Conservation (phyloP, 805 yeast genomes). For the Candida lessepsii region DNA sequence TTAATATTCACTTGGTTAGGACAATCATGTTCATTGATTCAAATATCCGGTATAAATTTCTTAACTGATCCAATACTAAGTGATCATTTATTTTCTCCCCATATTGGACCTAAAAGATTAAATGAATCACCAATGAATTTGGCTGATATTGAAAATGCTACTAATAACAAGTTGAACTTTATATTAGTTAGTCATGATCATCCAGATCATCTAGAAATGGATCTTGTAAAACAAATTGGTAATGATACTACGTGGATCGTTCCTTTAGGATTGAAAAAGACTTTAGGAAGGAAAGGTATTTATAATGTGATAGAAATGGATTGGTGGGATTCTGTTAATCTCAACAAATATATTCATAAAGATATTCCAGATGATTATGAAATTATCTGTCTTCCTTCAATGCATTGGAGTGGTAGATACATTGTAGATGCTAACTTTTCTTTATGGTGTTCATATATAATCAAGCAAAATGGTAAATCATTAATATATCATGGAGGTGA, state of each 20-base stretch:
- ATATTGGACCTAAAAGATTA: conserved; percentile 82
- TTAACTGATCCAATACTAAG: conserved; percentile 84
- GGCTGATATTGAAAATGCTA: conserved; percentile 48
- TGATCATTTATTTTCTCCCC: conserved; percentile 58
- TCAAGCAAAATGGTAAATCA: conserved; percentile 66
- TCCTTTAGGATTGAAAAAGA: conserved; percentile 71
- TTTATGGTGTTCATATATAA: conserved; percentile 85
- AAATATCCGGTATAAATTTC: conserved; percentile 68
- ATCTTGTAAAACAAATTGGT: conserved; percentile 49
- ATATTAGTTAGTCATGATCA: conserved; percentile 90
- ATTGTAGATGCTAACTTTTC: conserved; percentile 77
- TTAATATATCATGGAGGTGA: conserved; percentile 91
- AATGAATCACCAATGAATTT: conserved; percentile 69
- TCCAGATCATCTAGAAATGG: conserved; percentile 87
- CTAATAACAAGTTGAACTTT: conserved; percentile 60
- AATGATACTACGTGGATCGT: conserved; percentile 78
- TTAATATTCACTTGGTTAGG: conserved; percentile 88
- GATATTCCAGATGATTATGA: conserved; percentile 56
- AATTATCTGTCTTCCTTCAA: conserved; percentile 86
- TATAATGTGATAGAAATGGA: conserved; percentile 70
- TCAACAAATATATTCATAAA: conserved; percentile 41
- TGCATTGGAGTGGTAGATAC: conserved; percentile 95
- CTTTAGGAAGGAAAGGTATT: conserved; percentile 58
- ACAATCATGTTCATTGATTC: conserved; percentile 79
- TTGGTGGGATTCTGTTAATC: conserved; percentile 75